A percentile compares a stretch with the other conserved stretches of the same genome.
phyloP scores from a whole-genome alignment of 768 basidiomycete species.

The Trametes villosa region DNA sequence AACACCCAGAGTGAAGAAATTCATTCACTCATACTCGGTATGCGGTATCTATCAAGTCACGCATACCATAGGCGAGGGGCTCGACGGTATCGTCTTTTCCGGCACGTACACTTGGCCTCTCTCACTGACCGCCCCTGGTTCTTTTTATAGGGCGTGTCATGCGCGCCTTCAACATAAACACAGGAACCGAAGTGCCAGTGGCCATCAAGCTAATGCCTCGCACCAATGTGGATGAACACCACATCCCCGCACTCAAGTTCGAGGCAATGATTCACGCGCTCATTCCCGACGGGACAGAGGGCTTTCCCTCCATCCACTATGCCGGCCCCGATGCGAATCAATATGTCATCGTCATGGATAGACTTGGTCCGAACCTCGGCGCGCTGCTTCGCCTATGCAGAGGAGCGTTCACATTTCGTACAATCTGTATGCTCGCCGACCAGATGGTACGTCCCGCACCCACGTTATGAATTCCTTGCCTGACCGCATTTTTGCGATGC shows the following conservation, averaged over 20 bases:
- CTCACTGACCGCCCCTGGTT: neutral
- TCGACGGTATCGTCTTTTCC: neutral
- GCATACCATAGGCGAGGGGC: neutral
- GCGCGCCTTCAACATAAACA: conserved; percentile 13
- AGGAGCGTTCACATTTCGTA: conserved; percentile 25
- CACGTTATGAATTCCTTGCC: neutral
- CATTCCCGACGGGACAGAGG: conserved; percentile 14
- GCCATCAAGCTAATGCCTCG: conserved; percentile 24
- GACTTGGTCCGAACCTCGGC: conserved; percentile 28
- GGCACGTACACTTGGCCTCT: neutral
- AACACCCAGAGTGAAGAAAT: no score
- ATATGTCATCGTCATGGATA: conserved; percentile 29
- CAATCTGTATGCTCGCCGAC: conserved; percentile 28
- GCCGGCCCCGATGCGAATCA: conserved; percentile 18
- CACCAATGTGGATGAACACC: neutral
- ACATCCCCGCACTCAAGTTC: neutral
- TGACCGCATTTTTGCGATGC: neutral
- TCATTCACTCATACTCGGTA: no score
- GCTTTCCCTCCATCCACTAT: conserved; percentile 24
- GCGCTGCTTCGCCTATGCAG: conserved; percentile 23
- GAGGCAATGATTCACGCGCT: conserved; percentile 27
- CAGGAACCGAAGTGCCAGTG: conserved; percentile 20
- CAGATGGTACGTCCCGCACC: conserved; percentile 32
- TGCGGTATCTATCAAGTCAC: neutral
- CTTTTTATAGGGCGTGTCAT: neutral